Base-by-base conservation (phyloP, 805 yeast genomes). In the Jamesozyma gamospora region DNA sequence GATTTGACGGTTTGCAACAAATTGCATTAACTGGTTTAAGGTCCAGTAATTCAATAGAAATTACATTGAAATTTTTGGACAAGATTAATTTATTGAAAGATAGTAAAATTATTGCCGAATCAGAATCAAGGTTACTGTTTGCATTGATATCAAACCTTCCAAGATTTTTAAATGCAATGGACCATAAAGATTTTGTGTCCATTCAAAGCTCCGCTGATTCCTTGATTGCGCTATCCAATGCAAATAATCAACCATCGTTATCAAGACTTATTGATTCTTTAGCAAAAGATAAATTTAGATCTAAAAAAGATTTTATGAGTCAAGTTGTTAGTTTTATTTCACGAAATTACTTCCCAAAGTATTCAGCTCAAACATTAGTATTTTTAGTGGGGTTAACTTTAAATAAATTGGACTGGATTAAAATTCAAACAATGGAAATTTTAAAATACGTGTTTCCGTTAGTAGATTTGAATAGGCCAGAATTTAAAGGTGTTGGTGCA, bases 401-500 rank as follows among this genome's bases (percentile, higher is more conserved):
- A 33, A 94, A 92, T 59, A 78, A 73, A 43, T 72, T 72, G 2
- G 66, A 71, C 1, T 87, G 95, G 94, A 77, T 94, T 2, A 82
- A 84, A 48, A 53, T 71, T 10, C 95, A 90, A 57, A 75, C 92
- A 0, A 70, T 94, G 75, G 80, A 76, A 37, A 61, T 87, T 2
- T 68, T 92, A 47, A 79, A 81, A 50, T 74, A 77, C 35, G 58
- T 92, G 7, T 72, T 94, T 45, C 88, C 95, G 1, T 67, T 74
- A 43, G 79, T 87, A 13, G 88, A 92, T 52, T 65, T 88, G 39
- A 77, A 75, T 34, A 65, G 80, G 28, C 84, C 81, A 15, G 94
- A 82, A 51, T 87, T 87, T 55, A 70, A 74, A 24, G 94, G 95
- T 2, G 80, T 86, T 29, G 98, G 98, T 4, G 97, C 98, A 0